These are phyloP conservation scores for Tolypocladium paradoxum DNA, from an alignment of 2,329 filamentous ascomycete species.

Conservation along the genomic window DNA sequence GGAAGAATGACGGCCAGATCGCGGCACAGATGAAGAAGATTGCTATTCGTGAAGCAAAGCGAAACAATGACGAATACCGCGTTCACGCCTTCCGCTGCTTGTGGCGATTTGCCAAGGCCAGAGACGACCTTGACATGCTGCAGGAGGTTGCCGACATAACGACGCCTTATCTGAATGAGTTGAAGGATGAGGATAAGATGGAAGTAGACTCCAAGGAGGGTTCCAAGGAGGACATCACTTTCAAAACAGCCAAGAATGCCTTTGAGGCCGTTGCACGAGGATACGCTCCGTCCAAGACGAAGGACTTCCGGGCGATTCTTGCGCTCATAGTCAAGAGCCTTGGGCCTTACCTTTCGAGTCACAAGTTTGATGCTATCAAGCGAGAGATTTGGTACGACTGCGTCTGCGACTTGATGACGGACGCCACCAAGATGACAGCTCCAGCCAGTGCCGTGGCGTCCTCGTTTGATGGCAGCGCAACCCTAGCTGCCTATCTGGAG, in stretches of 20 bases:
- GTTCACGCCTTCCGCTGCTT: constrained; percentile 63
- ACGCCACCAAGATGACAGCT: constrained; percentile 18
- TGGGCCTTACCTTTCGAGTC: constrained; percentile 26
- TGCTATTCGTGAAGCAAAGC: constrained; percentile 74
- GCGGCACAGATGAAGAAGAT: constrained; percentile 68
- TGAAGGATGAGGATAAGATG: constrained; percentile 52
- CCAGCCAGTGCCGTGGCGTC: constrained; percentile 10
- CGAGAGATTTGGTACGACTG: constrained; percentile 42
- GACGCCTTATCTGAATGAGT: constrained; percentile 48
- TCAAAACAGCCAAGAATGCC: constrained; percentile 35
- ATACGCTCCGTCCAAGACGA: constrained; percentile 32
- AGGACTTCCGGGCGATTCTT: constrained; percentile 25
- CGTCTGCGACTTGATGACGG: constrained; percentile 34
- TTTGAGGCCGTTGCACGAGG: constrained; percentile 39
- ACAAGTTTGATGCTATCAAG: constrained; percentile 31
- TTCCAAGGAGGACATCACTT: constrained; percentile 31
- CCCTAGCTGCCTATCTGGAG: constrained; percentile 28
- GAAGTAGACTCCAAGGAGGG: constrained; percentile 49
- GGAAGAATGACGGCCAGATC: constrained; percentile 39
- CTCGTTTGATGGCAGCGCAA: constrained; percentile 6
- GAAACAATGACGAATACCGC: constrained; percentile 78
- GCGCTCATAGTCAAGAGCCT: constrained; percentile 27
- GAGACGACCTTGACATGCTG: constrained; percentile 61
- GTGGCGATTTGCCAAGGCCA: constrained; percentile 58
- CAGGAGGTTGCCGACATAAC: constrained; percentile 56